phyloP scores from a whole-genome alignment of 1,139 yeast genomes.

The Hanseniaspora sp. region DNA sequence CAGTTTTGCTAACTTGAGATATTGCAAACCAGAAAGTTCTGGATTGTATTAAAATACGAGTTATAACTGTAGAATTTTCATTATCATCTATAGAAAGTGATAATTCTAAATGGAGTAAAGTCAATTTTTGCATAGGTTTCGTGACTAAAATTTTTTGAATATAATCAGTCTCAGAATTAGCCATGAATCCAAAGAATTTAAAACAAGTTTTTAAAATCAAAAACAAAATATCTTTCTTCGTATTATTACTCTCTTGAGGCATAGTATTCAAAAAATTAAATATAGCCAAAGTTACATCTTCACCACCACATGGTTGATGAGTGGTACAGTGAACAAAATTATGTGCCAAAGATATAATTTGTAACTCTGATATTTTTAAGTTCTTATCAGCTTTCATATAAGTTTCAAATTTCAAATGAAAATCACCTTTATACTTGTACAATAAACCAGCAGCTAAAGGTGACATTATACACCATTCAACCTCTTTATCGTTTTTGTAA shows the following conservation, averaged over 20 bases:
- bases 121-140: constrained; percentile 29
- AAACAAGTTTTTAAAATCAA: constrained; percentile 25
- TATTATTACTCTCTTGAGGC: constrained; percentile 20
- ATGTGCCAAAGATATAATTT: constrained; percentile 29
- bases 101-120: constrained; percentile 28
- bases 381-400: constrained; percentile 16
- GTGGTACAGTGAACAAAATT: constrained; percentile 28
- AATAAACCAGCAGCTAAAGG: constrained; percentile 14
- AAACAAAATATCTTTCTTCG: constrained; percentile 26
- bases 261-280: constrained; percentile 25
- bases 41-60: constrained; percentile 26
- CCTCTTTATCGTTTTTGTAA: not conserved
- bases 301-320: constrained; percentile 29
- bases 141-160: constrained; percentile 30
- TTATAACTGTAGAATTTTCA: constrained; percentile 23
- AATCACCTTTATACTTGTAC: not conserved
- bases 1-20: constrained; percentile 30
- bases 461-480: constrained; percentile 15
- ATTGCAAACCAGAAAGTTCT: constrained; percentile 30
- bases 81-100: constrained; percentile 16
- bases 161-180: constrained; percentile 29
- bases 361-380: constrained; percentile 21
- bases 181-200: constrained; percentile 28
- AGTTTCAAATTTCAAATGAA: constrained; percentile 2
- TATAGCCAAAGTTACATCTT: constrained; percentile 29